Evolutionary conservation across 192 early-diverging fungal genomes (phyloP), one percentile per base, ranked within the genome.

Genomic region (Spinellus fusiger): DNA sequence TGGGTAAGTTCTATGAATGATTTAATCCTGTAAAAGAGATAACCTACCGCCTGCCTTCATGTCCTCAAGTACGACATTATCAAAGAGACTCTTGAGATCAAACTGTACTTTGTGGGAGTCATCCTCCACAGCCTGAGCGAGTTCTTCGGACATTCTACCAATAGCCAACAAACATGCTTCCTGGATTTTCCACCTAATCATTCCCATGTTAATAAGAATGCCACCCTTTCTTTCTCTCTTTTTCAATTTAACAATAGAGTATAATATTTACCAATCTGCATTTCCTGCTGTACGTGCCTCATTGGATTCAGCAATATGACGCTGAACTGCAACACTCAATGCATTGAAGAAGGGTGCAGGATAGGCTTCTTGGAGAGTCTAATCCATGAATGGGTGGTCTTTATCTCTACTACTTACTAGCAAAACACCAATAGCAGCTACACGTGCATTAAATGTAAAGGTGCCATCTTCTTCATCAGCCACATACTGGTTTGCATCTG

Each of bases 401-500:
- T 13, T 18, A 22, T 20, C 50, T 22, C 15, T 55, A 16, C 32
- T 29, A 63, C 61, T 49, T 65, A 84, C 78, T 23, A 73, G 54
- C n/a, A 94, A 66, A 16, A 91, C 73, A 69, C 94, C 91, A 44
- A 87, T 80, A 8, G 89, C 86, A 28, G 91, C 86, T 16, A 94
- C 84, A 48, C 94, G 82, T 48, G 94, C 89, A 58, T 86, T 96
- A 66, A 88, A 95, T n/a, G 75, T 86, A 37, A 85, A 84, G 1
- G 85, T 86, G 54, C 93, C 92, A 49, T 95, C 93, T 49, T 95
- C 92, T 51, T 93, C 91, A 56, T 96, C 94, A 20, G 89, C 89
- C 29, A 96, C 86, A 65, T 86, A 95, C 66, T 93, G 83, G 59
- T 94, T 91, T 49, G 91, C 82, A 65, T 96, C 93, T 31, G 79